Percentiles rank a stretch among this genome's conserved stretches.
These are phyloP conservation scores for Limonium bicolor DNA, from an alignment of 148 eudicot genomes.

Conservation along the genomic window DNA sequence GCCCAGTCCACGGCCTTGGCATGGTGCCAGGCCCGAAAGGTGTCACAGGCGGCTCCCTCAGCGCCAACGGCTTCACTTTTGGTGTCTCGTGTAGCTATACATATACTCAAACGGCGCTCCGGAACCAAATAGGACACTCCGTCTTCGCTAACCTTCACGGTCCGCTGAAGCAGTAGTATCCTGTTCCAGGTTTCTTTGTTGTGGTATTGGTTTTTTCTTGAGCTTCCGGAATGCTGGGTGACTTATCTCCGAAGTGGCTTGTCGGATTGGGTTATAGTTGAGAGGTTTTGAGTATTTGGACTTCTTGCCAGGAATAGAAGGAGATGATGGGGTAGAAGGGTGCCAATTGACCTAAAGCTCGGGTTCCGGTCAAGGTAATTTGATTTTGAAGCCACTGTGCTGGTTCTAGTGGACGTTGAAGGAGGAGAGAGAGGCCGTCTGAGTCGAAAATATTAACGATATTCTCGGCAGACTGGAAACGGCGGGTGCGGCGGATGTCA, in stretches of 20 bases:
- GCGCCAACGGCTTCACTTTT: constrained; percentile 49
- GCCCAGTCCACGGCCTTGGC: constrained; percentile 82
- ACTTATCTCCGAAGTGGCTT: not conserved
- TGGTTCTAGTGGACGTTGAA: not conserved
- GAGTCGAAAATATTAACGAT: constrained; percentile 24
- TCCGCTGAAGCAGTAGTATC: constrained; percentile 6
- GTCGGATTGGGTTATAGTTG: constrained; percentile 3
- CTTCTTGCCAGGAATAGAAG: constrained; percentile 50
- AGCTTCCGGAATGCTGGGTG: constrained; percentile 40
- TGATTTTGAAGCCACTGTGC: not conserved
- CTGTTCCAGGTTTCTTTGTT: too few species aligned
- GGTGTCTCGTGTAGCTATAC: constrained; percentile 96
- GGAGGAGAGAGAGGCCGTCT: constrained; percentile 5
- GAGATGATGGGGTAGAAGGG: constrained; percentile 57
- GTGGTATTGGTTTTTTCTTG: constrained; percentile 11
- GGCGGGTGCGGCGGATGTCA: constrained; percentile 50
- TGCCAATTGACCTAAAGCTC: constrained; percentile 41
- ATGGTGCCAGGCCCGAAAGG: constrained; percentile 77
- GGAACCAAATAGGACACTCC: constrained; percentile 52
- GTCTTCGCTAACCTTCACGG: not conserved
- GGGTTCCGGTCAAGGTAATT: not conserved
- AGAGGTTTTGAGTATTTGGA: constrained; percentile 58
- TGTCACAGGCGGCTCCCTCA: constrained; percentile 69
- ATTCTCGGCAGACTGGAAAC: constrained; percentile 43
- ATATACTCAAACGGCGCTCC: constrained; percentile 80